Evolutionary conservation across 164 flowering plant genomes (phyloP), one percentile per base, ranked within the genome.

Genomic region (Sedum album): DNA sequence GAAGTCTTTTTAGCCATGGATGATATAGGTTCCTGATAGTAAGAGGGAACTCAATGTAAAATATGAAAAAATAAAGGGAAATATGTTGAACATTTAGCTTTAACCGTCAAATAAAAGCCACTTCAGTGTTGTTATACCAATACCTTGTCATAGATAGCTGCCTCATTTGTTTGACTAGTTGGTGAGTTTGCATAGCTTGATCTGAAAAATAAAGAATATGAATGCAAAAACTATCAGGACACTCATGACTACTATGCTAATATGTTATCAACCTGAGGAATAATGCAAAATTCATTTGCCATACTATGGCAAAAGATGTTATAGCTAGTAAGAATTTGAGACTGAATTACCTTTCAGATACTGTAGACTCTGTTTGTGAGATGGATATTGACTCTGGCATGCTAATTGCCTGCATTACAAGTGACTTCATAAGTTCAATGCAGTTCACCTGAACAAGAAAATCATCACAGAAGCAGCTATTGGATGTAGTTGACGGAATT

Each of bases 101-200:
- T 28, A 46, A n/a, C n/a, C n/a, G n/a, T n/a, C n/a, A n/a, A n/a
- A n/a, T n/a, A n/a, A n/a, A n/a, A n/a, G n/a, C n/a, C n/a, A n/a
- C n/a, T n/a, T n/a, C n/a, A n/a, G 1, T 53, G 5, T 1, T 53
- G n/a, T 53, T 53, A 21, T 26, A 13, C 23, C 68, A 44, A 26
- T 69, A 87, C 95, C 95, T 88, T 86, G 70, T 73, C 76, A 70
- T 84, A 78, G 18, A 82, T 76, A 65, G 86, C 79, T 8, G 72
- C 48, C 42, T 80, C 75, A 26, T 65, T 17, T 18, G 21, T 48
- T 44, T 44, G 17, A 44, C 4, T 31, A 48, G 49, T 79, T 61
- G 78, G 85, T 62, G 66, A 41, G 61, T 39, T 31, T 6, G 67
- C 1, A 63, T 28, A 42, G 31, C 28, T 25, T 9, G 31, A 49